Percentiles rank a stretch among this genome's conserved stretches.
phyloP scores from a whole-genome alignment of 2,329 filamentous ascomycete genomes.

The Akanthomyces uredinophilus region DNA sequence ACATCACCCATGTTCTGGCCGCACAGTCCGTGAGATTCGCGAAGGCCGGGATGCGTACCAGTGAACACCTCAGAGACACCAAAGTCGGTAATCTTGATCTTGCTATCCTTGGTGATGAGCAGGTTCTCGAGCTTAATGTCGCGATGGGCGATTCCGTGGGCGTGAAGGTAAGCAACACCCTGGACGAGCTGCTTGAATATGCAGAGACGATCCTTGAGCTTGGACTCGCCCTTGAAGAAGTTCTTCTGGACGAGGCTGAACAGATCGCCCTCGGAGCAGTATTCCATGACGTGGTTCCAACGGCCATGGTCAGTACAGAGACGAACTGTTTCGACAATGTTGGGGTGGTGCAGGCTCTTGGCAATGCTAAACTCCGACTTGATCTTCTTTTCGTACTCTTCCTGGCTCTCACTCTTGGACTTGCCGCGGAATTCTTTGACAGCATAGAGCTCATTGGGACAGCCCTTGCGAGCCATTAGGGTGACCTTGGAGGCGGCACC shows the following conservation, averaged over 20 bases:
- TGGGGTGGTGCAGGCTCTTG: slow-evolving; percentile 79
- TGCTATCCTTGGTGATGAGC: slow-evolving; percentile 70
- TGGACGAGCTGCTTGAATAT: slow-evolving; percentile 86
- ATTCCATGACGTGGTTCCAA: slow-evolving; percentile 94
- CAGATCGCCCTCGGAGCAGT: slow-evolving; percentile 76
- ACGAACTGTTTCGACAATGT: slow-evolving; percentile 75
- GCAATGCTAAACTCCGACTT: slow-evolving; percentile 87
- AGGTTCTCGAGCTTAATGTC: slow-evolving; percentile 90
- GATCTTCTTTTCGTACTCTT: slow-evolving; percentile 82
- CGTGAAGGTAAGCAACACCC: slow-evolving; percentile 76
- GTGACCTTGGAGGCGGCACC: slow-evolving; percentile 79
- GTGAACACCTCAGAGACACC: slow-evolving; percentile 83
- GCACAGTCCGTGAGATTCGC: slow-evolving; percentile 67
- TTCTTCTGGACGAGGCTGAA: slow-evolving; percentile 68
- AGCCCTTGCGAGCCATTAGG: slow-evolving; percentile 69
- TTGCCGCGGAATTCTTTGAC: slow-evolving; percentile 84
- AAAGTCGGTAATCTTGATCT: slow-evolving; percentile 88
- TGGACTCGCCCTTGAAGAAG: slow-evolving; percentile 60
- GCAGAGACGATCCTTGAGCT: slow-evolving; percentile 66
- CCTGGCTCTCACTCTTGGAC: slow-evolving; percentile 60
- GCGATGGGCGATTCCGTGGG: slow-evolving; percentile 79
- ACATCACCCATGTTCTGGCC: slow-evolving; percentile 67
- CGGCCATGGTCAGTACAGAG: slow-evolving; percentile 69
- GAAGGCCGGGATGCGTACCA: slow-evolving; percentile 73
- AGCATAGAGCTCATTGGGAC: slow-evolving; percentile 63